Conservation (phyloP, 2,329 filamentous ascomycete species). For the Monosporascus sp. region DNA sequence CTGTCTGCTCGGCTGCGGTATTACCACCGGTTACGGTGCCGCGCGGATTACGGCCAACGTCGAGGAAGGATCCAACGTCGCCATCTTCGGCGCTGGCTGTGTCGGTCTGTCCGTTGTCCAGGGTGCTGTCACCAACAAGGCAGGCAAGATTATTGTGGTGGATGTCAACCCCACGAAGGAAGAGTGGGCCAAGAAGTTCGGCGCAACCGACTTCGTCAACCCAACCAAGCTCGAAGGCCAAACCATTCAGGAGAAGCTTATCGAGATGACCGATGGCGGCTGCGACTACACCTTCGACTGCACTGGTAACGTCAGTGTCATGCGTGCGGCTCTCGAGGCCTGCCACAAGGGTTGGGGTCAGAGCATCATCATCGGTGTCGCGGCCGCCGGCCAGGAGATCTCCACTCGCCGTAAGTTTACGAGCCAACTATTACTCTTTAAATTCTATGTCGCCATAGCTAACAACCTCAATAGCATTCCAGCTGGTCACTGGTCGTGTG, state of each 20-base stretch:
- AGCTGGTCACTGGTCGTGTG: constrained; percentile 93
- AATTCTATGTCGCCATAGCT: constrained; percentile 2
- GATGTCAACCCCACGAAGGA: constrained; percentile 85
- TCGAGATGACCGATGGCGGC: constrained; percentile 96
- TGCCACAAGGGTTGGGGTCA: constrained; percentile 99
- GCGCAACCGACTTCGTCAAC: constrained; percentile 95
- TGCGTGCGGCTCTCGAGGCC: constrained; percentile 86
- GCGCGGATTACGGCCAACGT: constrained; percentile 89
- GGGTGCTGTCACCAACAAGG: constrained; percentile 80
- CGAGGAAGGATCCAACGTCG: constrained; percentile 83
- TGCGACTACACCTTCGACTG: constrained; percentile 99
- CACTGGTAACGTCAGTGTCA: constrained; percentile 93
- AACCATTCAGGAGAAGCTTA: constrained; percentile 83
- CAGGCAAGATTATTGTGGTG: constrained; percentile 68
- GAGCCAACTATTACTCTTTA: background rate
- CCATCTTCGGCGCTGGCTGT: constrained; percentile 92
- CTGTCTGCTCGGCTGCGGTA: constrained; percentile 93
- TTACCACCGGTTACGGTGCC: constrained; percentile 96
- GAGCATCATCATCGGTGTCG: constrained; percentile 96
- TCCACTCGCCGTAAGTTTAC: constrained; percentile 74
- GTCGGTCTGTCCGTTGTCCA: constrained; percentile 94
- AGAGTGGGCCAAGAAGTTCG: constrained; percentile 89
- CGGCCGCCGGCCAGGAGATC: constrained; percentile 93
- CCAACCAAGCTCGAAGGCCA: constrained; percentile 72
- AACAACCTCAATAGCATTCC: constrained; percentile 65